A percentile compares a stretch with the other conserved stretches of the same genome.
These are phyloP conservation scores for Fraxinus sp. DNA, from an alignment of 305 asterid genomes.

Conservation along the genomic window DNA sequence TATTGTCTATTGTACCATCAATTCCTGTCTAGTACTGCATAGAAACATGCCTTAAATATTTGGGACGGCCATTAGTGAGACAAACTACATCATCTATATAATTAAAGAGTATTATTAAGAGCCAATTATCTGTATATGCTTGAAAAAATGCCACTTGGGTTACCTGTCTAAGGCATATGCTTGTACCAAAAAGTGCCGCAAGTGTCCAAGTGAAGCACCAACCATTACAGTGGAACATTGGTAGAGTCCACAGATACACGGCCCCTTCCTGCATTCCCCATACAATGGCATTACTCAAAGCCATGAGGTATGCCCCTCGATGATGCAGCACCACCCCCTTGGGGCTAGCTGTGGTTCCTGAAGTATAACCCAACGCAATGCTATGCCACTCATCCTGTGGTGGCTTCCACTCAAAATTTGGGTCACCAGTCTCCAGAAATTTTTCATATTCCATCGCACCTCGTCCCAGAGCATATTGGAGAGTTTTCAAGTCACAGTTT, in stretches of 20 bases:
- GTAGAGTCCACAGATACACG: conserved; percentile 86
- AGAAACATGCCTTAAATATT: neutral
- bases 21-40: neutral
- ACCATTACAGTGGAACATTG: conserved; percentile 95
- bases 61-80: neutral
- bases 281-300: conserved; percentile 56
- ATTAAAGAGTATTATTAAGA: neutral
- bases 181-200: conserved; percentile 85
- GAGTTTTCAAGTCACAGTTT: conserved; percentile 55
- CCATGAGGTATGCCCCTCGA: conserved; percentile 94
- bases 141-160: conserved; percentile 3
- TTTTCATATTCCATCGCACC: conserved; percentile 85
- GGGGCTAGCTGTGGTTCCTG: conserved; percentile 95
- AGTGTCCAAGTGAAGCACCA: conserved; percentile 97
- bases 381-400: conserved; percentile 99
- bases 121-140: neutral
- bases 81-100: neutral
- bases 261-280: conserved; percentile 87
- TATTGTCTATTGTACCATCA: neutral
- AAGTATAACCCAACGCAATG: conserved; percentile 84
- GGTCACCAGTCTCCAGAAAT: conserved; percentile 78
- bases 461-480: conserved; percentile 57
- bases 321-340: conserved; percentile 95
- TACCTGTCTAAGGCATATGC: conserved; percentile 91
- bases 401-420: conserved; percentile 69